These are phyloP conservation scores for Medicago truncatula DNA, from an alignment of 306 rosid species.

Conservation along the genomic window DNA sequence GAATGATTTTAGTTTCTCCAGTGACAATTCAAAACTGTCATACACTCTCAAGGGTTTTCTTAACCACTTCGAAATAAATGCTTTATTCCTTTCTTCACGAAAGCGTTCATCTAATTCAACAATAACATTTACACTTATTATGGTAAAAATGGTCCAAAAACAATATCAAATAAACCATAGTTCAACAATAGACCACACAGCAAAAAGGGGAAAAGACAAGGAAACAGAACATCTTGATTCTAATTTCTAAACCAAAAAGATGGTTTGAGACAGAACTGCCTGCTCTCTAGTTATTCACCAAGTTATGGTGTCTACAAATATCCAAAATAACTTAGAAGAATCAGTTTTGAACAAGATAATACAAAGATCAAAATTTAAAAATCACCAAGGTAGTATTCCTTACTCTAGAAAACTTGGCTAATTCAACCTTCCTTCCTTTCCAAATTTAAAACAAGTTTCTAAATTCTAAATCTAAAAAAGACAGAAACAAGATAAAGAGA, in stretches of 20 bases:
- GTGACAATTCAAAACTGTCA: conserved; percentile 60
- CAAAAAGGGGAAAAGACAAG: conserved; percentile 13
- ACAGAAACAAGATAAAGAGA: no score
- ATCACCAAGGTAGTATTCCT: conserved; percentile 9
- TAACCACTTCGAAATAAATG: conserved; percentile 88
- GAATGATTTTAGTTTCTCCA: conserved; percentile 73
- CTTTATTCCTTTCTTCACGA: conserved; percentile 74
- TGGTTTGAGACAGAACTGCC: conserved; percentile 26
- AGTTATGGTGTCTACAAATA: conserved; percentile 16
- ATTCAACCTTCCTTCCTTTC: conserved; percentile 22
- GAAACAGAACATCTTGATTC: conserved; percentile 22
- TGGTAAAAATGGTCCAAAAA: conserved; percentile 20
- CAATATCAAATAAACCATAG: conserved; percentile 19
- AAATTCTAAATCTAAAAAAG: conserved; percentile 15
- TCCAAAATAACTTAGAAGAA: conserved; percentile 35
- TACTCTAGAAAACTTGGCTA: conserved; percentile 23
- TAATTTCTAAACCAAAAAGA: conserved; percentile 37
- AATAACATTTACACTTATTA: conserved; percentile 31
- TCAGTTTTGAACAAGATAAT: conserved; percentile 27
- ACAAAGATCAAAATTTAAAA: conserved; percentile 10
- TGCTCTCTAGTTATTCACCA: conserved; percentile 28
- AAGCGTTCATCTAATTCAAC: conserved; percentile 87
- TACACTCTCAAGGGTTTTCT: conserved; percentile 69
- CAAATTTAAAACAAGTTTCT: conserved; percentile 13
- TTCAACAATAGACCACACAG: conserved; percentile 28